Base-by-base conservation (phyloP, 176 grass and related monocot genomes). In the Zoysia japonica region DNA sequence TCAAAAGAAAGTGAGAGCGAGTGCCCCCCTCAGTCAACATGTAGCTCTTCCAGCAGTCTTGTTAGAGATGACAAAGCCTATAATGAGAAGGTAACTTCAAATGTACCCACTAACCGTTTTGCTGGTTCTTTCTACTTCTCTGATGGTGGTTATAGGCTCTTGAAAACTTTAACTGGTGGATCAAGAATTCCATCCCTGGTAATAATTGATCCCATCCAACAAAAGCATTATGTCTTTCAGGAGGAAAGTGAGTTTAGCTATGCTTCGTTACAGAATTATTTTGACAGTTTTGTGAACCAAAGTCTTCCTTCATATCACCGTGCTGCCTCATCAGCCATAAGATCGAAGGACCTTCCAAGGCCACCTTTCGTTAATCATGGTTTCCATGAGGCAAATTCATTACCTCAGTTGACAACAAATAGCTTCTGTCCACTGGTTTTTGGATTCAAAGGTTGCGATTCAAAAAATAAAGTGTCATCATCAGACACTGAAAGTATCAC, bases 321-420 rank as follows among this genome's bases (percentile, higher is more conserved):
- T 61, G 90, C 80, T 17, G 68, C 61, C 65, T 88, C 70, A 75
- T 65, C 60, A 74, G 51, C 72, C 38, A 37, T 57, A 77, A 86
- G 46, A 71, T 85, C 61, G 38, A 97, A 94, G 72, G 83, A 94
- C 67, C 80, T 87, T 79, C 89, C 88, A 74, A 92, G 67, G 81
- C 91, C 91, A 76, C 95, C 95, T 85, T 94, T 94, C 80, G 83
- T 97, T 72, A 97, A 97, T 72, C 88, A 80, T 20, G 89, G 94
- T 87, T 94, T 92, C 50, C 95, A 83, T 78, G 95, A 97, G 78
- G 85, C 88, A 90, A 85, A 90, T 92, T 85, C 77, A n/a, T 81
- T 97, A 78, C 91, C 95, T 79, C 86, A 77, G 56, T 88, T 97
- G 80, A 79, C 80, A 72, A 75, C 85, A 38, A 85, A 57, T 72